phyloP scores from a whole-genome alignment of 2,329 filamentous ascomycete genomes.

The Blastomyces silverae region DNA sequence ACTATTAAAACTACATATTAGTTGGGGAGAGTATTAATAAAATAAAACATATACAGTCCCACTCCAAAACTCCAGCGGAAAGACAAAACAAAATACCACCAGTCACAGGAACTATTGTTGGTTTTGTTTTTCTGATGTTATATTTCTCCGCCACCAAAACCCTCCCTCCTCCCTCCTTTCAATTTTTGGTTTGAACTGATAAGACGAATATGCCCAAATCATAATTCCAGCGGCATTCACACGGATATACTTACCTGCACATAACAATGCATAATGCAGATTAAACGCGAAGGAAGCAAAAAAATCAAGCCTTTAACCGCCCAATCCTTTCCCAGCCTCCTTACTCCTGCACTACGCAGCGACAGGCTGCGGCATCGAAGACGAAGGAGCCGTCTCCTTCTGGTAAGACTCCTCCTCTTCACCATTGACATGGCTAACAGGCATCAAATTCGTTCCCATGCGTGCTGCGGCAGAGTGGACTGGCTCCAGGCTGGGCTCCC shows the following conservation, averaged over 20 bases:
- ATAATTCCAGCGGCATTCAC: neutral
- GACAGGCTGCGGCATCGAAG: constrained; percentile 19
- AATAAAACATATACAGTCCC: neutral
- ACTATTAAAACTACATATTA: constrained; percentile 13
- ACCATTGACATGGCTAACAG: constrained; percentile 19
- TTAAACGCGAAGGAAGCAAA: neutral
- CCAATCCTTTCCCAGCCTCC: neutral
- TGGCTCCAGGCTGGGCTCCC: constrained; percentile 54
- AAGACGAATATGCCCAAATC: too few species aligned
- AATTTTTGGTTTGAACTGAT: neutral
- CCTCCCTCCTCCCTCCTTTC: neutral
- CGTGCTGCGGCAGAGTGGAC: constrained; percentile 46
- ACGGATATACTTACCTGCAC: constrained; percentile 5
- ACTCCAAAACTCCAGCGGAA: neutral
- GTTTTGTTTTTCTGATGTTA: neutral
- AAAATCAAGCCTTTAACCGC: neutral
- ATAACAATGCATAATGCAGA: neutral
- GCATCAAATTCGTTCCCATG: constrained; percentile 40
- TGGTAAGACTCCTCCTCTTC: constrained; percentile 15
- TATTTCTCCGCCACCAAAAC: neutral
- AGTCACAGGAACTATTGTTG: neutral
- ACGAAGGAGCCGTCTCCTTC: constrained; percentile 13
- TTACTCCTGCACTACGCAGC: constrained; percentile 13
- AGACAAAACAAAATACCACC: neutral
- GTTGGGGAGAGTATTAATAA: neutral